phyloP scores from a whole-genome alignment of 345 rosid genomes.

The Turritis glabra region DNA sequence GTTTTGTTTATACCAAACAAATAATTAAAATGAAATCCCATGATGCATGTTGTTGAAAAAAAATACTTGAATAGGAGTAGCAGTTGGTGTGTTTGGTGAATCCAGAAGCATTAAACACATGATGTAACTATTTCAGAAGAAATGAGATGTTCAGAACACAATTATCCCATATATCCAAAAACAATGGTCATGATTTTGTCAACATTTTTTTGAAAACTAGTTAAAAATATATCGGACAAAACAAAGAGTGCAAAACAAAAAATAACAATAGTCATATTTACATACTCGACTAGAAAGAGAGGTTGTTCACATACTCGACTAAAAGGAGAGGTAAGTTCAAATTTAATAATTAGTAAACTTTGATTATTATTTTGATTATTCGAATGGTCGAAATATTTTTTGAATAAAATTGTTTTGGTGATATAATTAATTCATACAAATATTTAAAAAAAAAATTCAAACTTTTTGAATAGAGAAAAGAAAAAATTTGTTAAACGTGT shows the following conservation, averaged over 20 bases:
- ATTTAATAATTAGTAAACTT: not conserved
- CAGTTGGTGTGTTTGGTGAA: conserved; percentile 17
- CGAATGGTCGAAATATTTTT: not conserved
- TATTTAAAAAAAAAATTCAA: too few relatives aligned
- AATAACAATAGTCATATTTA: too few relatives aligned
- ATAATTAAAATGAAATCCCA: not conserved
- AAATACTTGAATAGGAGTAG: not conserved
- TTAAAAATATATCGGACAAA: not conserved
- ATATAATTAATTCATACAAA: too few relatives aligned
- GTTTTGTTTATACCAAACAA: conserved; percentile 1
- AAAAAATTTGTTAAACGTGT: too few relatives aligned
- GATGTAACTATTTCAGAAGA: not conserved
- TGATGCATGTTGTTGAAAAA: not conserved
- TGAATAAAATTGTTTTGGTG: too few relatives aligned
- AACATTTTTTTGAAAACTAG: not conserved
- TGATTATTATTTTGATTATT: not conserved
- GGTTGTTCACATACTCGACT: too few relatives aligned
- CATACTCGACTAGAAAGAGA: too few relatives aligned
- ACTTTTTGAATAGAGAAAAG: too few relatives aligned
- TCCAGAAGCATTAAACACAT: not conserved
- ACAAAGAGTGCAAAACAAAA: not conserved
- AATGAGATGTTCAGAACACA: not conserved
- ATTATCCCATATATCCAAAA: not conserved
- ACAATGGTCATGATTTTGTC: conserved; percentile 5
- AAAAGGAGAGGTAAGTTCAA: too few relatives aligned